A percentile compares a stretch with the other conserved stretches of the same genome.
Conservation (phyloP, 768 basidiomycete species). For the Lentinula sp. region DNA sequence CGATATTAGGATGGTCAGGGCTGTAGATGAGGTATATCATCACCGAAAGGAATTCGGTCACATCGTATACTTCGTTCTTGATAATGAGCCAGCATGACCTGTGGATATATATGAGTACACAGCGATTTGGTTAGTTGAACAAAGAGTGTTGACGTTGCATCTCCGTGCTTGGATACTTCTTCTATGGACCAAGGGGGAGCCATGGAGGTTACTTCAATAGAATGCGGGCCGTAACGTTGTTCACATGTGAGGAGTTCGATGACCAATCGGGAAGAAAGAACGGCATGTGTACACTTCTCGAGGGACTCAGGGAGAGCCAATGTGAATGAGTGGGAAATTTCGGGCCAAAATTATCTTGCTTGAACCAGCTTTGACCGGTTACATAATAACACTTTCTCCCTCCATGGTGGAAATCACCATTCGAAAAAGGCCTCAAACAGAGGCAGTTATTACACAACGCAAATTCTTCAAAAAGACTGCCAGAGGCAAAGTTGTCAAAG, state of each 20-base stretch:
- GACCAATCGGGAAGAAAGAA: background rate
- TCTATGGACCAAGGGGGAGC: conserved; percentile 24
- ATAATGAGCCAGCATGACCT: conserved; percentile 87
- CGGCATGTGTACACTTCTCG: too few species aligned
- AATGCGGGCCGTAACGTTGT: background rate
- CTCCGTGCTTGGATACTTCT: conserved; percentile 57
- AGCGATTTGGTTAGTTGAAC: background rate
- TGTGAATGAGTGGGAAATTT: background rate
- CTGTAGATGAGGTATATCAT: background rate
- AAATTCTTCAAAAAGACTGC: conserved; percentile 98
- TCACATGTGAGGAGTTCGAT: background rate
- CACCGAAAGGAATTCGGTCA: conserved; percentile 68
- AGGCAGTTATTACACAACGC: conserved; percentile 73
- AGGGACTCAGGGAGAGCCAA: background rate
- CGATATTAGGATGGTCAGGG: too few species aligned
- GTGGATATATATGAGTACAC: conserved; percentile 5
- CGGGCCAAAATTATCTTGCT: background rate
- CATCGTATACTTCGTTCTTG: conserved; percentile 73
- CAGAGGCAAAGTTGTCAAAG: conserved; percentile 89
- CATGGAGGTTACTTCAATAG: background rate
- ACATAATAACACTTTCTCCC: background rate
- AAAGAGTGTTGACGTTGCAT: conserved; percentile 28
- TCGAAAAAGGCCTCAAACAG: conserved; percentile 61
- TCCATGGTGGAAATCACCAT: conserved; percentile 62
- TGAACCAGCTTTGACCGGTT: background rate